Conservation (phyloP, 352 stramenopile species). For the Globisporangium polare region DNA sequence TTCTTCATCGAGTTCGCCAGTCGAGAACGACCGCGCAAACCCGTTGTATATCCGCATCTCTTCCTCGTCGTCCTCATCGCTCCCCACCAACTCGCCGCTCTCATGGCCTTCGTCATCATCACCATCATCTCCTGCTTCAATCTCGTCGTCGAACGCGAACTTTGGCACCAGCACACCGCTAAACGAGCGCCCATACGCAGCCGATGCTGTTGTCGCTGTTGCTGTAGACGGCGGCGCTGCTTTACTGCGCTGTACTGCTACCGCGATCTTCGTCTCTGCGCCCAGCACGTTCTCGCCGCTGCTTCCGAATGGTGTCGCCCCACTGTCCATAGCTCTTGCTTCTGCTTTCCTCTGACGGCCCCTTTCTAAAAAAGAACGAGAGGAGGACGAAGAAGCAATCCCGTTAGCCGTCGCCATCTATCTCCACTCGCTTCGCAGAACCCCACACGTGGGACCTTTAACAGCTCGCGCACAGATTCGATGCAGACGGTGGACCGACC, state of each 20-base stretch:
- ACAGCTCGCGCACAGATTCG: no score
- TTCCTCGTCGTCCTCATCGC: not conserved
- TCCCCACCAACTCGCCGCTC: constrained; percentile 1
- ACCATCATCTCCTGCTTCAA: constrained; percentile 5
- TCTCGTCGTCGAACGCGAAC: constrained; percentile 15
- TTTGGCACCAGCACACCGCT: constrained; percentile 19
- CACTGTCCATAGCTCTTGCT: constrained; percentile 2
- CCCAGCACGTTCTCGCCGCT: not conserved
- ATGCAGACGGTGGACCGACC: no score
- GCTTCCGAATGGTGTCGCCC: constrained; percentile 1
- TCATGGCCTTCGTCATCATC: constrained; percentile 10
- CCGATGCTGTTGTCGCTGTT: not conserved
- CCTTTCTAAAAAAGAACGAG: constrained; percentile 7
- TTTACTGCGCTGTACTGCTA: constrained; percentile 7
- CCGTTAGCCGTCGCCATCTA: not conserved
- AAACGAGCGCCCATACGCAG: constrained; percentile 15
- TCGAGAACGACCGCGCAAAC: constrained; percentile 9
- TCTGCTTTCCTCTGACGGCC: not conserved
- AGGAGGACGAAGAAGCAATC: no score
- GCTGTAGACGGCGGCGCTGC: not conserved
- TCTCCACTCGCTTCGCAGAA: no score
- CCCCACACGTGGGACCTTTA: no score
- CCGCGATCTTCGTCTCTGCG: constrained; percentile 1
- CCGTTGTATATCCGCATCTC: constrained; percentile 12
- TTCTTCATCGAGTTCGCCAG: constrained; percentile 10